Conservation (phyloP, 2,329 filamentous ascomycete genomes). For the Aspergillus fumigatiaffinis region DNA sequence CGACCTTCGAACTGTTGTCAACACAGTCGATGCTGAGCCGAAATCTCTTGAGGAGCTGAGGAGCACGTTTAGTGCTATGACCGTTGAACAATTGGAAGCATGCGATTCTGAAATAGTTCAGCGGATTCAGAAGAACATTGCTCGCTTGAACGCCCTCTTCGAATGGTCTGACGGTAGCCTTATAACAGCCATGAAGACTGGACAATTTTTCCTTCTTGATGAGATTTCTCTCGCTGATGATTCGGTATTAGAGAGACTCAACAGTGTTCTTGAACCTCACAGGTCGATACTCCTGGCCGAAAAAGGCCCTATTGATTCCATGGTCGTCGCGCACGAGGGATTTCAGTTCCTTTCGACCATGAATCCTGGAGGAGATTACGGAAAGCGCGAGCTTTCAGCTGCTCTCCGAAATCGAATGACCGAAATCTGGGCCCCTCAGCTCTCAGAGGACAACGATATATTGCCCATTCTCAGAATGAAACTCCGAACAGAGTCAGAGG, state of each 20-base stretch:
- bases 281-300: constrained; percentile 86
- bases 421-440: constrained; percentile 93
- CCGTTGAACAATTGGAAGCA: constrained; percentile 39
- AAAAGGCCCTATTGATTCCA: constrained; percentile 81
- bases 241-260: constrained; percentile 90
- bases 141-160: constrained; percentile 78
- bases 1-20: constrained; percentile 52
- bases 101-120: constrained; percentile 49
- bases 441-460: constrained; percentile 82
- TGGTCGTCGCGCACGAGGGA: constrained; percentile 67
- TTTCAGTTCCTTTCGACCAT: constrained; percentile 99
- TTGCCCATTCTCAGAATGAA: constrained; percentile 80
- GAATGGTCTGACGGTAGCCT: constrained; percentile 95
- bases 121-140: constrained; percentile 44
- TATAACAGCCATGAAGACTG: constrained; percentile 86
- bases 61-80: constrained; percentile 54
- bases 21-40: constrained; percentile 28
- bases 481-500: constrained; percentile 53
- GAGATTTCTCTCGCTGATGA: constrained; percentile 98
- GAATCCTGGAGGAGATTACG: constrained; percentile 98
- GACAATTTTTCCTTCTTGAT: constrained; percentile 88
- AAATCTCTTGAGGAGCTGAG: constrained; percentile 55
- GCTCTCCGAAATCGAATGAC: constrained; percentile 95
- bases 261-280: constrained; percentile 89
- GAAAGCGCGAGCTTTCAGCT: constrained; percentile 94